A percentile compares a stretch with the other conserved stretches of the same genome.
Evolutionary conservation across 352 stramenopile genomes (phyloP).

Genomic region (Aphanomyces stellatus): DNA sequence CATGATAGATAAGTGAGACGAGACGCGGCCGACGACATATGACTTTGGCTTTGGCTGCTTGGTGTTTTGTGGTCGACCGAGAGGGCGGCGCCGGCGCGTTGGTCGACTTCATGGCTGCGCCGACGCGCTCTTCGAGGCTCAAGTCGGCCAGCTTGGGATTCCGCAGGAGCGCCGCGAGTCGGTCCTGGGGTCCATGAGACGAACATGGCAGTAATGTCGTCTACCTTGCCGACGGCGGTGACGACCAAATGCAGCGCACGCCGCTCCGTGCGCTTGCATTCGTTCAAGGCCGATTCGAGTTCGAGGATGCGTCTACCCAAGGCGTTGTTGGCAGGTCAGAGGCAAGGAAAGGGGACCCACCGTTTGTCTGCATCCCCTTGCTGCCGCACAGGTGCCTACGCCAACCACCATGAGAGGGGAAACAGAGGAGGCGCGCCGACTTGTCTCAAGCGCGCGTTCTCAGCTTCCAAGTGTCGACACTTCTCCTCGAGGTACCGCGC

Average conservation of each 20-base stretch:
- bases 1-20: too few relatives aligned
- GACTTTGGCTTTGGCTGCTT: too few relatives aligned
- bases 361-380: background rate
- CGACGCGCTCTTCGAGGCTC: slow-evolving; percentile 2
- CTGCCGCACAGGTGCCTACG: too few relatives aligned
- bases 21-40: too few relatives aligned
- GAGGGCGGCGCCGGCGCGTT: background rate
- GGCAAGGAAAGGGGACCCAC: background rate
- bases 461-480: slow-evolving; percentile 2
- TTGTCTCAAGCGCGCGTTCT: slow-evolving; percentile 4
- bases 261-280: background rate
- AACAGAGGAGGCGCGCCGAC: background rate
- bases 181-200: background rate
- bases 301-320: background rate
- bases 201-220: too few relatives aligned
- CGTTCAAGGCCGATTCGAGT: background rate
- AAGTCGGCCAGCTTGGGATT: background rate
- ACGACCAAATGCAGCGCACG: slow-evolving; percentile 9
- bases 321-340: background rate
- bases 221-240: slow-evolving; percentile 2
- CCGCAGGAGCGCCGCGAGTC: background rate
- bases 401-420: too few relatives aligned
- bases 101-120: background rate
- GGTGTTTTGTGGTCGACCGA: background rate
- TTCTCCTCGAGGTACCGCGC: slow-evolving; percentile 13